Percentiles rank a stretch among this genome's conserved stretches.
Evolutionary conservation across 2,329 filamentous ascomycete genomes (phyloP).

Genomic region (Botrytis fragariae): DNA sequence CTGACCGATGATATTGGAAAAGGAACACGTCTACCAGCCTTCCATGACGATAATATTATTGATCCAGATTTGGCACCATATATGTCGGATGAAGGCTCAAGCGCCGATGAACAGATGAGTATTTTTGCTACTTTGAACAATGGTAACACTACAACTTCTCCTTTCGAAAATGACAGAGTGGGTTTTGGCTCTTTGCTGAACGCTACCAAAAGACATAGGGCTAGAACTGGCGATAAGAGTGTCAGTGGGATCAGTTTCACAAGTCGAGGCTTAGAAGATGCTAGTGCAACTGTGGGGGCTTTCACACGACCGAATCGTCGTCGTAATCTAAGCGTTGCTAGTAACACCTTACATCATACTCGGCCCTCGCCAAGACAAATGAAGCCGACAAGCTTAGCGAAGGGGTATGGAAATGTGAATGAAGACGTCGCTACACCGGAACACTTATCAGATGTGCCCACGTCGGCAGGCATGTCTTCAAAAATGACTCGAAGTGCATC

Average conservation of each 20-base stretch:
- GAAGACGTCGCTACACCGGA: conserved; percentile 33
- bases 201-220: conserved; percentile 71
- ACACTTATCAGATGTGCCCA: conserved; percentile 25
- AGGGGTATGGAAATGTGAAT: conserved; percentile 40
- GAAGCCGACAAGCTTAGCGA: conserved; percentile 37
- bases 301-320: conserved; percentile 63
- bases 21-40: conserved; percentile 75
- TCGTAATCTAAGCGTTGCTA: conserved; percentile 81
- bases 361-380: conserved; percentile 66
- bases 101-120: conserved; percentile 86
- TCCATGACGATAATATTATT: conserved; percentile 98
- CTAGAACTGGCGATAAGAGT: conserved; percentile 71
- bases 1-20: conserved; percentile 64
- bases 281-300: conserved; percentile 54
- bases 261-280: conserved; percentile 64
- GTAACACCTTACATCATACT: conserved; percentile 63
- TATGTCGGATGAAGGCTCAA: conserved; percentile 91
- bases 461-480: conserved; percentile 37
- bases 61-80: conserved; percentile 94
- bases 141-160: conserved; percentile 60
- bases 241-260: conserved; percentile 67
- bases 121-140: conserved; percentile 76
- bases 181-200: conserved; percentile 71
- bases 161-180: conserved; percentile 68
- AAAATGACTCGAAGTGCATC: conserved; percentile 75